Percentiles rank a stretch among this genome's conserved stretches.
Conservation (phyloP, 192 early-diverging fungal species). For the Podila epicladia region DNA sequence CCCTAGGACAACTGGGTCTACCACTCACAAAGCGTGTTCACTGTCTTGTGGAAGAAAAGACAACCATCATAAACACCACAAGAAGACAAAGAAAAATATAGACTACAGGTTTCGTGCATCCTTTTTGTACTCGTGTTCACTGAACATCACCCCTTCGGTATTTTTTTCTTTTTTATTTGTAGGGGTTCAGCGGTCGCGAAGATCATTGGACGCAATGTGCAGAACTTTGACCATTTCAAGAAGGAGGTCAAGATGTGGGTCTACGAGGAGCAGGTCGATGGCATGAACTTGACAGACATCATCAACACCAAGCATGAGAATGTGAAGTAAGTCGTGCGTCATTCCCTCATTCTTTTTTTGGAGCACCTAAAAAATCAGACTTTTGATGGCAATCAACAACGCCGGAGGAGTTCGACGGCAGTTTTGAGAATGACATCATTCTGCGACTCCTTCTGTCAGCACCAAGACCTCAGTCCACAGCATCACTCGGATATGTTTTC, state of each 20-base stretch:
- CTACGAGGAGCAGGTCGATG: constrained; percentile 89
- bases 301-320: constrained; percentile 97
- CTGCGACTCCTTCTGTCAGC: too few species aligned
- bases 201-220: constrained; percentile 90
- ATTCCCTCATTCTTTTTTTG: not conserved
- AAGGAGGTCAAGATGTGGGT: constrained; percentile 93
- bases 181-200: constrained; percentile 95
- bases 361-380: too few species aligned
- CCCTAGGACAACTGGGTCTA: not conserved
- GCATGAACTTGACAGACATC: constrained; percentile 88
- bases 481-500: not conserved
- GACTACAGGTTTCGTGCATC: not conserved
- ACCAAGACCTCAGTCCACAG: not conserved
- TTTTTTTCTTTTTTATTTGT: not conserved
- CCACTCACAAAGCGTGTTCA: not conserved
- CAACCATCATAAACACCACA: not conserved
- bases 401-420: too few species aligned
- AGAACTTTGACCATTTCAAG: constrained; percentile 73
- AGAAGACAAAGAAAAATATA: too few species aligned
- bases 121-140: not conserved
- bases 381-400: too few species aligned
- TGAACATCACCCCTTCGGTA: too few species aligned
- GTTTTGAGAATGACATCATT: too few species aligned
- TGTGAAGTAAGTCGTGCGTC: constrained; percentile 63
- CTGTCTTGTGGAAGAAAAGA: not conserved